Base-by-base conservation (phyloP, 352 stramenopile genomes). In the Globisporangium yorkense region DNA sequence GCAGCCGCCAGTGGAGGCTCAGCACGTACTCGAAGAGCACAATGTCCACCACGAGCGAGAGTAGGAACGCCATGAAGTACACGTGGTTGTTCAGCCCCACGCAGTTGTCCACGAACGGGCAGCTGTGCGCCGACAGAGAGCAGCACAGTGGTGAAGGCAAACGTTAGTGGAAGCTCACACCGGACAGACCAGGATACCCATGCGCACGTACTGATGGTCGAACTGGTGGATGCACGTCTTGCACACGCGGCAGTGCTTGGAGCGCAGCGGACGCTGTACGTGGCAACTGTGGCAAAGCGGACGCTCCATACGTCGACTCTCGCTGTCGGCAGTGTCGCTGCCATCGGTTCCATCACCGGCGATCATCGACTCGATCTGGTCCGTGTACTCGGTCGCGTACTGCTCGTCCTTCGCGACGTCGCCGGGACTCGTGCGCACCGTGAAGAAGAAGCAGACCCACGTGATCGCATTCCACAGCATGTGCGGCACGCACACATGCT, bases 21-120 rank as follows among this genome's bases (percentile, higher is more conserved):
- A 90, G 54, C 31, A 89, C 54, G 54, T 86, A 88, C 56, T 87
- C 76, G 37, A 88, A 66, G 24, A 70, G 53, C 33, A 76, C 18
- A 15, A 89, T 27, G 43, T 89, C 67, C 16, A 88, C 3, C 5
- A 65, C 43, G 51, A 92, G 63, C 43, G 68, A 63, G 21, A 40
- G 61, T 5, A 89, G 66, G 51, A 91, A 95, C 6, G 72, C 63
- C 43, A 92, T 61, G 47, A 95, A 95, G 44, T 66, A 67, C 59
- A 98, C 97, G 73, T 99, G 97, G 74, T 99, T 99, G 64, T 92
- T 84, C 48, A 97, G 93, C 27, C 96, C 97, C 2, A 99, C 89
- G 62, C 96, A 99, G 73, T 99, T 99, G 78, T 99, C 98, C 10
- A 99, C 88, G 77, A 98, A 99, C 18, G 96, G 96, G 56, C 97